These are phyloP conservation scores for Coemansia sp. DNA, from an alignment of 192 early-diverging fungal genomes.

Conservation along the genomic window DNA sequence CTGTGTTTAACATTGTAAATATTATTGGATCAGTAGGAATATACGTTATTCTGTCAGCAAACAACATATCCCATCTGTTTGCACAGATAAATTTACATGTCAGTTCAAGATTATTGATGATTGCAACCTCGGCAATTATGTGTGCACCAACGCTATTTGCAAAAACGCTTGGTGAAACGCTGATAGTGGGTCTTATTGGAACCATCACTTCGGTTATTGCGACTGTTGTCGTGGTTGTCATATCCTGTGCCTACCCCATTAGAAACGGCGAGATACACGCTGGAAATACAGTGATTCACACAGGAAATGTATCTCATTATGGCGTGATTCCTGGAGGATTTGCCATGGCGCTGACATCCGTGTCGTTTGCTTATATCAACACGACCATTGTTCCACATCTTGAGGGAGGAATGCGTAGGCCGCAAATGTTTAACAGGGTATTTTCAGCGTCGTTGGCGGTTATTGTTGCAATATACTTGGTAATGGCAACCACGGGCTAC, in stretches of 20 bases:
- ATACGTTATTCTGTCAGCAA: slow-evolving; percentile 41
- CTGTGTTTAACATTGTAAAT: slow-evolving; percentile 44
- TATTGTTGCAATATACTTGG: slow-evolving; percentile 67
- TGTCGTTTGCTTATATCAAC: slow-evolving; percentile 69
- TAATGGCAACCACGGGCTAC: slow-evolving; percentile 70
- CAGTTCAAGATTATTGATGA: slow-evolving; percentile 34
- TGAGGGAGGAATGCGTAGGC: slow-evolving; percentile 69
- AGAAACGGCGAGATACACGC: slow-evolving; percentile 30
- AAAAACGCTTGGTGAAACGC: slow-evolving; percentile 74
- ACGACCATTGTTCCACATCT: slow-evolving; percentile 78
- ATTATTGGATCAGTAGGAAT: slow-evolving; percentile 49
- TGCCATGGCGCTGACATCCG: slow-evolving; percentile 65
- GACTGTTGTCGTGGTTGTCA: slow-evolving; percentile 57
- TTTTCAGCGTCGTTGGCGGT: slow-evolving; percentile 56
- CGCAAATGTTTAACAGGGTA: slow-evolving; percentile 62
- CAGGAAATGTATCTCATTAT: slow-evolving; percentile 15
- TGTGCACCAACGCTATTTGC: slow-evolving; percentile 65
- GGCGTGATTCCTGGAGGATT: slow-evolving; percentile 49
- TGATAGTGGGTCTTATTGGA: slow-evolving; percentile 66
- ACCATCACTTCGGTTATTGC: slow-evolving; percentile 65
- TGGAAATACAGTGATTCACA: slow-evolving; percentile 19
- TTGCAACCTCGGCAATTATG: slow-evolving; percentile 56
- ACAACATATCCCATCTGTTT: slow-evolving; percentile 40
- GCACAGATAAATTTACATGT: slow-evolving; percentile 33
- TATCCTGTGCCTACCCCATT: slow-evolving; percentile 47